phyloP scores from a whole-genome alignment of 169 alveolate genomes.

The Theileria luwenshuni region DNA sequence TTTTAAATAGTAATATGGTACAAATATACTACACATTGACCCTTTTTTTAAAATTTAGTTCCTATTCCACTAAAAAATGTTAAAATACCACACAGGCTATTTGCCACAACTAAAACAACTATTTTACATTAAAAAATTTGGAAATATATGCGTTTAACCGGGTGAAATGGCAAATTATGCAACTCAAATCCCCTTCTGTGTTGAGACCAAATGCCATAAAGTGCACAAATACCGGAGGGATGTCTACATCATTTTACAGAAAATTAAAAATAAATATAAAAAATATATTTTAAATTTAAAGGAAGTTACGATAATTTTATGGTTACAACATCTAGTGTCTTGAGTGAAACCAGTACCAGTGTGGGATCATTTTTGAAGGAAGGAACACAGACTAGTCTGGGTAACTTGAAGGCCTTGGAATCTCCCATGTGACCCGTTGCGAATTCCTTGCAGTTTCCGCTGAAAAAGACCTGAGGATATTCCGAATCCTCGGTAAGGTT shows the following conservation, averaged over 20 bases:
- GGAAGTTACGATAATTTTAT: conserved; percentile 27
- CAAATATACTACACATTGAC: not conserved
- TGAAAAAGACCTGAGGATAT: conserved; percentile 63
- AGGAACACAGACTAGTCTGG: conserved; percentile 55
- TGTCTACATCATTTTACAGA: not conserved
- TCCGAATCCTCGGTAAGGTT: conserved; percentile 51
- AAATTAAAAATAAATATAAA: not conserved
- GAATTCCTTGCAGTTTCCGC: conserved; percentile 54
- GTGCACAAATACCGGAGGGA: conserved; percentile 14
- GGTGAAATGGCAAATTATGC: not conserved
- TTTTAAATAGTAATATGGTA: not conserved
- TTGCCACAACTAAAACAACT: not conserved
- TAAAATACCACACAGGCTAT: too few relatives aligned
- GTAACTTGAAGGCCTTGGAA: conserved; percentile 10
- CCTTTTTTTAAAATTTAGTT: not conserved
- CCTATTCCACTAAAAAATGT: too few relatives aligned
- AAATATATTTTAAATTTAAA: not conserved
- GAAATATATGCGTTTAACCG: not conserved
- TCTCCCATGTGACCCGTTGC: conserved; percentile 22
- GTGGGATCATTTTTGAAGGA: conserved; percentile 51
- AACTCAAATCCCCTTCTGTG: not conserved
- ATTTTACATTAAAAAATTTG: not conserved
- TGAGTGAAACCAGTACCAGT: conserved; percentile 56
- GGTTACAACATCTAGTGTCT: conserved; percentile 38
- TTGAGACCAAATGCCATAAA: conserved; percentile 21